A percentile compares a stretch with the other conserved stretches of the same genome.
Conservation (phyloP, 2,329 filamentous ascomycete species). For the Calonectria multiphialidica region DNA sequence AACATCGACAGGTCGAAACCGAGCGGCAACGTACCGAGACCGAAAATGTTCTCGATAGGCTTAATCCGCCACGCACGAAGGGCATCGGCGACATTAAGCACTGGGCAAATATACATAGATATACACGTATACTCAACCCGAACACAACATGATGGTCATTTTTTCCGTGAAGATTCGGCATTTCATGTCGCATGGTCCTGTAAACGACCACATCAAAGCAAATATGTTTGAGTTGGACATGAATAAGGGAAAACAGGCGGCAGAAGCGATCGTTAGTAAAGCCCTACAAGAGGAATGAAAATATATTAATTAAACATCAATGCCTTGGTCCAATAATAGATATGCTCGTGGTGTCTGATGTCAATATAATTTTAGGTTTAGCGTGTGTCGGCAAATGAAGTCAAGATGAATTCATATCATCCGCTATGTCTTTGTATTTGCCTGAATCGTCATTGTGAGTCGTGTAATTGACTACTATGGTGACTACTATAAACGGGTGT, state of each 20-base stretch:
- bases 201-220: too few species aligned
- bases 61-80: too few species aligned
- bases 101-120: too few species aligned
- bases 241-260: not conserved
- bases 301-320: not conserved
- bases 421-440: not conserved
- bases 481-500: not conserved
- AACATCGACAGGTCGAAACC: too few species aligned
- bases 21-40: too few species aligned
- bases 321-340: not conserved
- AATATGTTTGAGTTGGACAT: too few species aligned
- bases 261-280: not conserved
- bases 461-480: not conserved
- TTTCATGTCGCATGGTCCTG: too few species aligned
- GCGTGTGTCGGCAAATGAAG: not conserved
- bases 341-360: not conserved
- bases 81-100: too few species aligned
- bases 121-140: too few species aligned
- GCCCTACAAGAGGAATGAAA: not conserved
- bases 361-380: conserved; percentile 4
- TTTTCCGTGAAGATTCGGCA: too few species aligned
- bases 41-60: too few species aligned
- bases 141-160: too few species aligned
- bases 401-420: not conserved
- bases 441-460: not conserved